A percentile compares a stretch with the other conserved stretches of the same genome.
These are phyloP conservation scores for Syncephalastrum contaminatum DNA, from an alignment of 371 early-diverging fungal genomes.

Conservation along the genomic window DNA sequence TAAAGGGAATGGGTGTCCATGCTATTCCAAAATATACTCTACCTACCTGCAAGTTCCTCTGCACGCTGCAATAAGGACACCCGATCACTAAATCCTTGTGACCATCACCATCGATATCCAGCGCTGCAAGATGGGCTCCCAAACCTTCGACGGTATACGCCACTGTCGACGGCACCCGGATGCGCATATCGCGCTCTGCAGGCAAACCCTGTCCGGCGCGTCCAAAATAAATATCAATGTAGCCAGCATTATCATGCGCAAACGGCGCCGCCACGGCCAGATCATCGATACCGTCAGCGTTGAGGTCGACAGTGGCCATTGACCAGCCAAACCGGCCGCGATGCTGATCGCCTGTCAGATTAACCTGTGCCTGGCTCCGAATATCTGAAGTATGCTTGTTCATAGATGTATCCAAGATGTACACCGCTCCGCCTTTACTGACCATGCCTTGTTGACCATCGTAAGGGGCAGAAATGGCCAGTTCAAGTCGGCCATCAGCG, in stretches of 20 bases:
- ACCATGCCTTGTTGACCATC: conserved; percentile 30
- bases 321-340: conserved; percentile 78
- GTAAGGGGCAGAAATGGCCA: conserved; percentile 79
- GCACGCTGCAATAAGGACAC: conserved; percentile 56
- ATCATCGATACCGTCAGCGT: conserved; percentile 87
- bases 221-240: conserved; percentile 77
- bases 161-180: conserved; percentile 23
- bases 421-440: conserved; percentile 60
- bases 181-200: conserved; percentile 35
- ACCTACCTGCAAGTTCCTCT: conserved; percentile 30
- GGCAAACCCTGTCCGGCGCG: conserved; percentile 40
- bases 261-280: conserved; percentile 79
- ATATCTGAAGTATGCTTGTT: conserved; percentile 21
- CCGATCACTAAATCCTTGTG: conserved; percentile 67
- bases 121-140: conserved; percentile 54
- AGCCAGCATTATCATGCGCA: conserved; percentile 26
- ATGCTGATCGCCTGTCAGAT: conserved; percentile 25
- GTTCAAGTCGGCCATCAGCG: conserved; percentile 55
- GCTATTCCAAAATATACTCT: background rate
- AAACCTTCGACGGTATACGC: conserved; percentile 33
- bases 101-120: conserved; percentile 72
- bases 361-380: conserved; percentile 24
- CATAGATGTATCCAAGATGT: conserved; percentile 31
- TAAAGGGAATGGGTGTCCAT: background rate
- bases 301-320: conserved; percentile 73